Evolutionary conservation across 305 asterid species (phyloP).

Genomic region (Fraxinus floribunda): DNA sequence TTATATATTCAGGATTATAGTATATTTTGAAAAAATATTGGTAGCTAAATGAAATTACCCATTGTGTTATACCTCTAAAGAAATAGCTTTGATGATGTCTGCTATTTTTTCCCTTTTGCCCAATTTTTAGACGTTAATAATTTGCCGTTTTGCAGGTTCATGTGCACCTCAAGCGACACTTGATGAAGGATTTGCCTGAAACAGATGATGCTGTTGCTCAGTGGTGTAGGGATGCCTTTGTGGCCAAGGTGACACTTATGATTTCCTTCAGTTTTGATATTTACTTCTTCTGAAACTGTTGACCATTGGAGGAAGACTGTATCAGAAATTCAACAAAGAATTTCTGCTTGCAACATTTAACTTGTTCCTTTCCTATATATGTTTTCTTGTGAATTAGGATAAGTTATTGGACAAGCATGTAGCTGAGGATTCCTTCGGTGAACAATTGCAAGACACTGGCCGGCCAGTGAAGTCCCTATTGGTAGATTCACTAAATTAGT

Average conservation of each 20-base stretch:
- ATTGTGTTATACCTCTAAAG: not conserved
- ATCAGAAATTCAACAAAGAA: not conserved
- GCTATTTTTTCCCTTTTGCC: not conserved
- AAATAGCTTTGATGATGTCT: not conserved
- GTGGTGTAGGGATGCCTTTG: conserved; percentile 87
- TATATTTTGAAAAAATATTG: not conserved
- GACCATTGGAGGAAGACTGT: not conserved
- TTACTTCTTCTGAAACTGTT: not conserved
- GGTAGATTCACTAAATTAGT: conserved; percentile 41
- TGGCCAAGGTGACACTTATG: conserved; percentile 57
- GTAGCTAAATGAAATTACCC: not conserved
- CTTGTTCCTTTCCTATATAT: conserved; percentile 4
- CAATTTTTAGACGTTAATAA: not conserved
- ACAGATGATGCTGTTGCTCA: conserved; percentile 82
- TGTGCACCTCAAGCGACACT: conserved; percentile 82
- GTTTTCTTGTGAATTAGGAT: conserved; percentile 38
- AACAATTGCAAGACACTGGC: conserved; percentile 56
- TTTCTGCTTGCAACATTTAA: not conserved
- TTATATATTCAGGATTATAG: not conserved
- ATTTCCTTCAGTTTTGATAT: not conserved
- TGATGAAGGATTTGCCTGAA: conserved; percentile 89
- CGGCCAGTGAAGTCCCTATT: conserved; percentile 83
- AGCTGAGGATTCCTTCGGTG: conserved; percentile 67
- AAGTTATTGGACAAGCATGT: conserved; percentile 72
- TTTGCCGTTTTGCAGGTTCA: conserved; percentile 58